Conservation (phyloP, 2,329 filamentous ascomycete genomes). For the Hypomyces perniciosus region DNA sequence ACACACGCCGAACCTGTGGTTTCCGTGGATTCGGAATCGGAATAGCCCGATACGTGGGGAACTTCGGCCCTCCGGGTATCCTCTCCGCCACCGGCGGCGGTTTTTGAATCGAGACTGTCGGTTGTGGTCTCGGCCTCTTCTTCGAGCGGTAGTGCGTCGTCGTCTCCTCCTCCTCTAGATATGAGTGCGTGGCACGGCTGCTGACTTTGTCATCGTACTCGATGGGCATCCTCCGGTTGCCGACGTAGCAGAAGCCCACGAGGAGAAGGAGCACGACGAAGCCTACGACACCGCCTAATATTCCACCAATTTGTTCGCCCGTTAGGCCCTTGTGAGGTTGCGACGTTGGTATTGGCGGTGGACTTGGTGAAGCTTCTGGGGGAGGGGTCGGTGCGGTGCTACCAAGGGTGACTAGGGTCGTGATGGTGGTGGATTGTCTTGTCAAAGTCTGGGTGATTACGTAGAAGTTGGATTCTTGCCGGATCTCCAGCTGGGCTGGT, state of each 20-base stretch:
- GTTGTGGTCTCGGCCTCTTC: background rate
- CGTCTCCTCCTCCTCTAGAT: slow-evolving; percentile 2
- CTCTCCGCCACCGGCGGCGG: slow-evolving; percentile 21
- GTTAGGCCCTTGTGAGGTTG: slow-evolving; percentile 22
- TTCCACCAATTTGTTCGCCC: slow-evolving; percentile 34
- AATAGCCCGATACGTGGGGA: slow-evolving; percentile 28
- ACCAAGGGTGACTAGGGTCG: slow-evolving; percentile 28
- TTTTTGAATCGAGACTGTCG: background rate
- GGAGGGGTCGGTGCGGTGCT: slow-evolving; percentile 10
- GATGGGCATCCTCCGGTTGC: background rate
- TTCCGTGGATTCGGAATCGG: slow-evolving; percentile 28
- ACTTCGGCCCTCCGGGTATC: slow-evolving; percentile 28
- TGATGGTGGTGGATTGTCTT: slow-evolving; percentile 30
- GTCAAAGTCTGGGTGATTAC: slow-evolving; percentile 34
- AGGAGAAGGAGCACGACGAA: slow-evolving; percentile 30
- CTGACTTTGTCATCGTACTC: slow-evolving; percentile 4
- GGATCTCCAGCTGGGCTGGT: slow-evolving; percentile 16
- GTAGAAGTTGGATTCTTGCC: slow-evolving; percentile 19
- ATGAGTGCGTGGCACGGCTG: slow-evolving; percentile 2
- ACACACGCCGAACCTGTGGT: slow-evolving; percentile 8
- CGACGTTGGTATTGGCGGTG: slow-evolving; percentile 7
- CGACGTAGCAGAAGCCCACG: slow-evolving; percentile 25
- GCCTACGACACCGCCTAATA: slow-evolving; percentile 34
- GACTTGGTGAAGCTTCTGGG: slow-evolving; percentile 12
- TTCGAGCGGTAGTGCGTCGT: background rate